Evolutionary conservation across 495 filamentous ascomycete genomes (phyloP).

Genomic region (Tuber brumale): DNA sequence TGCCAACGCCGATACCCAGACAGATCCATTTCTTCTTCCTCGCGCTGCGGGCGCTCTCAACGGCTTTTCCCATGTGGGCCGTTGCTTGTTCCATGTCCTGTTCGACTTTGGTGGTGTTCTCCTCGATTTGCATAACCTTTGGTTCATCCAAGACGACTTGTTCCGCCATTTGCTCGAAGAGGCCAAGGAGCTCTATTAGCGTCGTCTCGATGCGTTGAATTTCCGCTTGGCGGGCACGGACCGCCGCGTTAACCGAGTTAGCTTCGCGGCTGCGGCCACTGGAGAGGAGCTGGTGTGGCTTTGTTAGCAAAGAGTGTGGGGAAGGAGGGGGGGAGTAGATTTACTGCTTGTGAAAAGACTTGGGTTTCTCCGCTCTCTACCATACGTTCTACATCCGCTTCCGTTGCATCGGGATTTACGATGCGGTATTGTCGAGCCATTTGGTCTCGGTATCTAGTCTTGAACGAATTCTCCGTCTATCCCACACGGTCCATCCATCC

Average conservation of each 20-base stretch:
- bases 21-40: slow-evolving; percentile 69
- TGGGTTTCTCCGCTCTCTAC: slow-evolving; percentile 67
- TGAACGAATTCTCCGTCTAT: slow-evolving; percentile 58
- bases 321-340: slow-evolving; percentile 9
- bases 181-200: slow-evolving; percentile 56
- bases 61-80: slow-evolving; percentile 55
- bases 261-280: slow-evolving; percentile 61
- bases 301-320: slow-evolving; percentile 17
- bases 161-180: slow-evolving; percentile 63
- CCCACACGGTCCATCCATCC: slow-evolving; percentile 14
- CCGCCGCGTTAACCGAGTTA: slow-evolving; percentile 59
- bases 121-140: slow-evolving; percentile 51
- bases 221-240: slow-evolving; percentile 70
- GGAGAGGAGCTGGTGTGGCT: slow-evolving; percentile 53
- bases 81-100: slow-evolving; percentile 57
- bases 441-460: slow-evolving; percentile 60
- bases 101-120: slow-evolving; percentile 52
- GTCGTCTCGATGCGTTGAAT: slow-evolving; percentile 65
- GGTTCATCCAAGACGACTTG: slow-evolving; percentile 59
- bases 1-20: slow-evolving; percentile 49
- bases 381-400: slow-evolving; percentile 58
- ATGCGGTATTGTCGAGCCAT: slow-evolving; percentile 68
- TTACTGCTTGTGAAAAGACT: slow-evolving; percentile 69
- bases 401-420: slow-evolving; percentile 65
- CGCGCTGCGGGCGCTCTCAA: slow-evolving; percentile 52